Evolutionary conservation across 2,329 filamentous ascomycete species (phyloP), one percentile per base, ranked within the genome.

Genomic region (Trichoderma arundinaceum): DNA sequence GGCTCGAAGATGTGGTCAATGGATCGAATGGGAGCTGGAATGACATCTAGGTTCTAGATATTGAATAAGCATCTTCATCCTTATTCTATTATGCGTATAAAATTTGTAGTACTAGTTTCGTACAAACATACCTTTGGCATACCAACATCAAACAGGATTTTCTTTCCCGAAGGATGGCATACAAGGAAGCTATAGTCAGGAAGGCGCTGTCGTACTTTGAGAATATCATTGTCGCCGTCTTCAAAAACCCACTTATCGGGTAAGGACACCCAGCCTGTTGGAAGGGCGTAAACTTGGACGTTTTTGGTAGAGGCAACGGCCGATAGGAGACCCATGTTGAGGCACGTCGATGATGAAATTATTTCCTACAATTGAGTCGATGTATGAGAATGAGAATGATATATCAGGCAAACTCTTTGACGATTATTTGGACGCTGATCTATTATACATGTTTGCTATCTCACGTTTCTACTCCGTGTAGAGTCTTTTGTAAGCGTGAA

Each of bases 141-240:
- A 1, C 54, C 54, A 32, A 7, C 38, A 17, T 44, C 54, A 33
- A 57, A 44, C 28, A 57, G n/a, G 10, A 57, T 44, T n/a, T 44
- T 57, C 22, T 57, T 44, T 15, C 54, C 54, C 2, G 39, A 57
- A 1, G 54, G 54, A 33, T 51, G 35, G 46, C 46, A 32, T 41
- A 33, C 4, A 19, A 43, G 44, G 43, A 60, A 51, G 9, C 44
- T 41, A 19, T 61, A 32, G 46, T 19, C 46, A 1, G 48, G 48
- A 15, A 19, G 38, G 9, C n/a, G 28, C 0, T 22, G 28, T 12
- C 38, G 35, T 1, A 2, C 13, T 15, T 61, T 43, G 7, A 35
- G 12, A 7, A 53, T 33, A n/a, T 61, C 38, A 12, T 41, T 22
- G 12, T 39, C 46, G 28, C 19, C 46, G 8, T 61, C 35, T 52